phyloP scores from a whole-genome alignment of 768 basidiomycete species.

The Suillus spraguei region DNA sequence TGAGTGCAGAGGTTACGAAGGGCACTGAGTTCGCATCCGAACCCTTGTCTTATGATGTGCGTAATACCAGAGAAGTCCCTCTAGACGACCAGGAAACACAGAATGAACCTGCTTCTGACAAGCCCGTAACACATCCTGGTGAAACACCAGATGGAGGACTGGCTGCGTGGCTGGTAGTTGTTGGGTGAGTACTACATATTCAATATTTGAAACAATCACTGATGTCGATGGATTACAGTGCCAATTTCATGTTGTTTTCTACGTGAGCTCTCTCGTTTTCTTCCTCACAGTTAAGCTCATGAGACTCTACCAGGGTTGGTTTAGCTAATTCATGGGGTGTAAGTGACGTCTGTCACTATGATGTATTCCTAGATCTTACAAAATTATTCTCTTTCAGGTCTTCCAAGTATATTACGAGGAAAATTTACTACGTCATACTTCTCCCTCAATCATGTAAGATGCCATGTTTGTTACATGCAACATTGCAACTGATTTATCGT shows the following conservation, averaged over 20 bases:
- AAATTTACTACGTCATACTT: conserved; percentile 46
- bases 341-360: conserved; percentile 26
- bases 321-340: conserved; percentile 79
- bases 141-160: conserved; percentile 32
- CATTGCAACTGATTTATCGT: not conserved
- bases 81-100: conserved; percentile 12
- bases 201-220: conserved; percentile 18
- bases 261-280: conserved; percentile 2
- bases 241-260: conserved; percentile 23
- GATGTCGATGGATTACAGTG: conserved; percentile 41
- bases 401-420: conserved; percentile 76
- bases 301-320: conserved; percentile 49
- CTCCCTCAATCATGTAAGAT: conserved; percentile 64
- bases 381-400: conserved; percentile 39
- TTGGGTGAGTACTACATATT: conserved; percentile 25
- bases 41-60: not conserved
- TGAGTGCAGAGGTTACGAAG: not conserved
- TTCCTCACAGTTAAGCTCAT: not conserved
- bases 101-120: conserved; percentile 9
- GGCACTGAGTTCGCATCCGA: not conserved
- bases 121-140: conserved; percentile 20
- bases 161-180: conserved; percentile 33
- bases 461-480: not conserved
- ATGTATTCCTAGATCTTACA: not conserved
- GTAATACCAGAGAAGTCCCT: not conserved